Base-by-base conservation (phyloP, 2,329 filamentous ascomycete genomes). In the Neopestalotiopsis sp. region DNA sequence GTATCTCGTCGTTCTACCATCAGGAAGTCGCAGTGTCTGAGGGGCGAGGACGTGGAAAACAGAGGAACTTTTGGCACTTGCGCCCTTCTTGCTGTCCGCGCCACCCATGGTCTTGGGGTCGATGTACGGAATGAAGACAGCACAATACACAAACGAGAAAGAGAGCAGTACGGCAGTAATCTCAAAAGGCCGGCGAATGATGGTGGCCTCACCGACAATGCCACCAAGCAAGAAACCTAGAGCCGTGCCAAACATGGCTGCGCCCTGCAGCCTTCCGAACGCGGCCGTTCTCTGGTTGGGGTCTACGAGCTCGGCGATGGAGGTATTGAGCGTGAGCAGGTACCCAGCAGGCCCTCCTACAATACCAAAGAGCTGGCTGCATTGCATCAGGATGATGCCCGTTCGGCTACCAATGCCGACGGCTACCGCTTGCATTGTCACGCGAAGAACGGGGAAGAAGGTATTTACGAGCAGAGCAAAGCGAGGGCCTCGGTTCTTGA, bases 301-400 rank as follows among this genome's bases (percentile, higher is more conserved):
- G 56, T 86, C 82, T 0, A 91, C 87, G 2, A 92, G 82, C 74
- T 92, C 90, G 1, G 90, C 87, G 1, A 90, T 88, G 65, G 91
- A 89, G 14, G 90, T 89, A 73, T 93, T 93, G 32, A 92, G 81
- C 0, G 90, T 85, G 3, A 93, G 84, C 13, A 92, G 85, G 74
- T 93, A 93, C 0, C 91, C 91, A 0, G 86, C 87, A 0, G 91
- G 91, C 0, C 91, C 91, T 0, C 91, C 91, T 4, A 92, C 72
- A 12, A 92, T 81, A 0, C 89, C 91, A 65, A 92, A 89, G n/a
- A 91, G 78, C 78, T 93, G 91, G 0, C 89, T 91, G 38, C 79
- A 77, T 76, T 93, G 91, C 52, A 93, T 86, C 42, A 92, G 90
- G 9, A 88, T 79, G 72, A 93, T 91, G 9, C 91, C 91, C 0